A percentile compares a stretch with the other conserved stretches of the same genome.
These are phyloP conservation scores for Coniochaeta sp. DNA, from an alignment of 2,329 filamentous ascomycete species.

Conservation along the genomic window DNA sequence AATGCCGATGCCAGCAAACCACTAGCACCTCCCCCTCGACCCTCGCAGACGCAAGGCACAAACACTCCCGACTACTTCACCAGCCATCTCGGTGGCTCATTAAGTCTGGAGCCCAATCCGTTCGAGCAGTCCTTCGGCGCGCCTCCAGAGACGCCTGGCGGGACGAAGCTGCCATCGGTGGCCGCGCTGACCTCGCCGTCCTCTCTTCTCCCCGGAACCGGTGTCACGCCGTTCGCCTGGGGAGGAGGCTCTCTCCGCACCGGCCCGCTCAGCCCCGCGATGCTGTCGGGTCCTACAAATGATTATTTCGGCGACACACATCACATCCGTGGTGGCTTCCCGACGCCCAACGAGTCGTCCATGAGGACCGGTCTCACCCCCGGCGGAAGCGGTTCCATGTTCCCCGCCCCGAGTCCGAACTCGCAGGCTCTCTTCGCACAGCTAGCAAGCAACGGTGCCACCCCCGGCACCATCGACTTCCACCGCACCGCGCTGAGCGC, in stretches of 20 bases:
- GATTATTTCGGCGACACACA: conserved; percentile 85
- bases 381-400: conserved; percentile 94
- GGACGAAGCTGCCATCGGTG: conserved; percentile 77
- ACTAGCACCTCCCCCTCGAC: conserved; percentile 64
- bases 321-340: conserved; percentile 74
- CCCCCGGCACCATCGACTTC: conserved; percentile 87
- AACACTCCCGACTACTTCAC: conserved; percentile 66
- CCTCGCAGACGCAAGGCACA: conserved; percentile 35
- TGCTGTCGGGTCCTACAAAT: conserved; percentile 79
- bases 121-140: conserved; percentile 89
- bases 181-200: conserved; percentile 87
- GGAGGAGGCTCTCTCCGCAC: conserved; percentile 76
- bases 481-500: conserved; percentile 86
- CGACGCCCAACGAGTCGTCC: conserved; percentile 94
- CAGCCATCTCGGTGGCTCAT: conserved; percentile 41
- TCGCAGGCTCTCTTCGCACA: conserved; percentile 76
- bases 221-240: conserved; percentile 72
- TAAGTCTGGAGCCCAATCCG: conserved; percentile 84
- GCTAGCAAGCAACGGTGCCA: conserved; percentile 72
- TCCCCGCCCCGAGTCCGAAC: conserved; percentile 83
- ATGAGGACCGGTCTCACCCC: conserved; percentile 86
- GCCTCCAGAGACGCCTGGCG: conserved; percentile 71
- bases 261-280: conserved; percentile 90
- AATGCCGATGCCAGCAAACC: conserved; percentile 56
- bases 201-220: conserved; percentile 66